Base-by-base conservation (phyloP, 2,329 filamentous ascomycete genomes). In the Ascochyta koolunga region DNA sequence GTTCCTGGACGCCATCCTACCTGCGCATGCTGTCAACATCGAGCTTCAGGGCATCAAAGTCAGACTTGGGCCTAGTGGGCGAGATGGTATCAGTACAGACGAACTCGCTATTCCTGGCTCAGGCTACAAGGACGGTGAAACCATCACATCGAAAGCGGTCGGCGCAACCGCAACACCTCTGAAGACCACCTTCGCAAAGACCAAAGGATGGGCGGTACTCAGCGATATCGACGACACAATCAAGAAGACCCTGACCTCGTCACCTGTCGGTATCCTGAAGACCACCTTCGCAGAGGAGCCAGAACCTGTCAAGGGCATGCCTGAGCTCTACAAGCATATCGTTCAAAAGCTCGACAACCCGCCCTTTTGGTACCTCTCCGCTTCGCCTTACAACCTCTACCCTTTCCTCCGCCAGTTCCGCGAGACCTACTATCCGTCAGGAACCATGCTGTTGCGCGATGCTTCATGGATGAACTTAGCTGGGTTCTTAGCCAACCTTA, bases 211-310 rank as follows among this genome's bases (percentile, higher is more conserved):
- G 92, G 86, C 85, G 11, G 78, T 98, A 11, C 87, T 97, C 59
- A 93, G 89, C 33, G 93, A 98, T 66, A 85, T 98, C 62, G 95
- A 98, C 70, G 93, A 98, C 75, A 96, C 93, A 0, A 96, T 98
- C 79, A 97, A 98, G 76, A 79, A 93, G 62, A 97, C 93, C 0
- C 82, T 89, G 72, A 96, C 93, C 0, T 85, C 87, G 37, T 88
- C 90, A 43, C 87, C 91, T 0, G 82, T 89, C 7, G 91, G 91
- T 2, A 93, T 97, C 65, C 79, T 98, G 5, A 83, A 85, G 40
- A 88, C 89, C 45, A 98, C 93, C 0, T 97, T 98, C 67, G 84
- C 90, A 40, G 89, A 93, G 44, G 79, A 86, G 15, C 88, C 92
- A 0, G 79, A 82, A 13, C 86, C 90, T 0, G 86, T 93, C 13